These are phyloP conservation scores for Fusarium continuum DNA, from an alignment of 2,329 filamentous ascomycete species.

Conservation along the genomic window DNA sequence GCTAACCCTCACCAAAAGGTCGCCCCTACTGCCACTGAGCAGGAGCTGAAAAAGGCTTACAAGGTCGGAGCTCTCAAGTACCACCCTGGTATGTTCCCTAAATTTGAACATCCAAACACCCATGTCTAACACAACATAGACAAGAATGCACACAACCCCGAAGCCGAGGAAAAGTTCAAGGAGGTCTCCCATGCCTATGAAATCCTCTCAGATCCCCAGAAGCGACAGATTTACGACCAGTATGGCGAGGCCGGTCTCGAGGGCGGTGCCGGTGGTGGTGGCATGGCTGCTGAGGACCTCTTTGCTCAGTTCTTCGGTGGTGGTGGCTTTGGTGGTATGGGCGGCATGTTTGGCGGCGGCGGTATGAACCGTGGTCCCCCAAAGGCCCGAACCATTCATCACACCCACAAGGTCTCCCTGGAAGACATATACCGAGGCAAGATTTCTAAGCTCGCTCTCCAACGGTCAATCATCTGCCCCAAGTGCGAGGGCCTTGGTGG, in stretches of 20 bases:
- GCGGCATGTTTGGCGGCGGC: conserved; percentile 77
- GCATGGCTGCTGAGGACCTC: conserved; percentile 95
- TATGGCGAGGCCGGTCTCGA: conserved; percentile 98
- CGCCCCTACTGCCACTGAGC: conserved; percentile 79
- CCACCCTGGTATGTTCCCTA: conserved; percentile 74
- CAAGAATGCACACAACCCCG: conserved; percentile 95
- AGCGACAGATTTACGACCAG: conserved; percentile 92
- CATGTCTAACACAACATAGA: conserved; percentile 62
- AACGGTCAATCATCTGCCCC: conserved; percentile 96
- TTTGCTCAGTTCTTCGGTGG: conserved; percentile 96
- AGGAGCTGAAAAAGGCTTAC: conserved; percentile 91
- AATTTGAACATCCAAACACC: background rate
- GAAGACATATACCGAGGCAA: conserved; percentile 99
- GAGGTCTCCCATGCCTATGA: conserved; percentile 96
- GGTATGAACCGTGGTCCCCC: conserved; percentile 78
- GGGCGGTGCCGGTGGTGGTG: conserved; percentile 78
- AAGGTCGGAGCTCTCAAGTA: conserved; percentile 84
- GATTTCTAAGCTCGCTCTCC: conserved; percentile 94
- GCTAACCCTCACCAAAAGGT: conserved; percentile 63
- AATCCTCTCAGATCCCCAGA: conserved; percentile 89
- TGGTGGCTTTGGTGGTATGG: conserved; percentile 65
- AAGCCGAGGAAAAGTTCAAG: conserved; percentile 97
- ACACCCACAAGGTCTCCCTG: conserved; percentile 97
- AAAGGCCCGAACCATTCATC: conserved; percentile 94
- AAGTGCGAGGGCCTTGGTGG: conserved; percentile 94